These are phyloP conservation scores for Telfairia occidentalis DNA, from an alignment of 331 rosid genomes.

Conservation along the genomic window DNA sequence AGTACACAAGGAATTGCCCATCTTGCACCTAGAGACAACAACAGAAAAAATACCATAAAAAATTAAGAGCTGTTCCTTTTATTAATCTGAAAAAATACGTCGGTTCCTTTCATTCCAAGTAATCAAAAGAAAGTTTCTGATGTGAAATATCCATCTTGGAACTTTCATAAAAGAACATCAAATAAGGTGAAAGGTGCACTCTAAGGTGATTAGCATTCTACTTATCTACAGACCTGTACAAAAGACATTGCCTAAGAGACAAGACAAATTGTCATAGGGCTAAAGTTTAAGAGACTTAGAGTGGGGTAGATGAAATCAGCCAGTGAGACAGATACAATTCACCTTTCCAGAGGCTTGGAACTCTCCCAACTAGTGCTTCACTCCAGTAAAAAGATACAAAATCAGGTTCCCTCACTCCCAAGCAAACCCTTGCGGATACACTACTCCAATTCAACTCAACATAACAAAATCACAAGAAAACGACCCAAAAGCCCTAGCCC, in stretches of 20 bases:
- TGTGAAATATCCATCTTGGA: background rate
- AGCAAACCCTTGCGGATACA: background rate
- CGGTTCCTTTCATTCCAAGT: background rate
- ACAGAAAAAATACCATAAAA: background rate
- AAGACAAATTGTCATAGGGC: background rate
- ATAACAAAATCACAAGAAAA: too few relatives aligned
- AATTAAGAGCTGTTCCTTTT: background rate
- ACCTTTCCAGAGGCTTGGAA: background rate
- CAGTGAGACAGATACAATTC: background rate
- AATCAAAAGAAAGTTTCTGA: too few relatives aligned
- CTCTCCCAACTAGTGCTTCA: background rate
- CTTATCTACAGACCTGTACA: background rate
- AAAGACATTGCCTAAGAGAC: background rate
- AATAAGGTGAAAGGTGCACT: background rate
- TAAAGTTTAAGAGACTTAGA: background rate
- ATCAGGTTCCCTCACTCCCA: background rate
- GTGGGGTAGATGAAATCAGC: background rate
- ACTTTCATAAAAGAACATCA: background rate
- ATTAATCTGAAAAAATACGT: background rate
- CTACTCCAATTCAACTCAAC: background rate
- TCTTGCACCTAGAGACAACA: background rate
- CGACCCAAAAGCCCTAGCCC: too few relatives aligned
- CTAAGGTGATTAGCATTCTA: background rate
- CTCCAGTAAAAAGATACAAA: background rate
- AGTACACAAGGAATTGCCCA: background rate